phyloP scores from a whole-genome alignment of 2,329 filamentous ascomycete species.

The Colletotrichum neosansevieriae region DNA sequence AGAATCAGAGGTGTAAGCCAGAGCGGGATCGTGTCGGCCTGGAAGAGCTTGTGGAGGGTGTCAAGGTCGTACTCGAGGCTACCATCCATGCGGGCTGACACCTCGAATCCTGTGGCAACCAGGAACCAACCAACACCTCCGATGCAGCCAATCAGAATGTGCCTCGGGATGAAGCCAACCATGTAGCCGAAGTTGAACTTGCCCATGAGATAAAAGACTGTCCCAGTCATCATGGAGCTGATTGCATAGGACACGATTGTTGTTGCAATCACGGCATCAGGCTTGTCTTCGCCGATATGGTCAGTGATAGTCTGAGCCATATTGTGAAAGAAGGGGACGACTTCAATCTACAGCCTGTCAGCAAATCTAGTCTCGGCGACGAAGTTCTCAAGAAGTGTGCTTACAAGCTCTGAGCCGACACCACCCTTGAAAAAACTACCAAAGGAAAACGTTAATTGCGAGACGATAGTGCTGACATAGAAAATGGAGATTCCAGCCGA shows the following conservation, averaged over 20 bases:
- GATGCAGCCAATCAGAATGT: slow-evolving; percentile 97
- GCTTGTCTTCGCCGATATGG: slow-evolving; percentile 81
- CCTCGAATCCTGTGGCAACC: slow-evolving; percentile 90
- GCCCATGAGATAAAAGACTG: slow-evolving; percentile 93
- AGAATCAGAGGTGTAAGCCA: slow-evolving; percentile 86
- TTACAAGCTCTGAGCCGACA: slow-evolving; percentile 91
- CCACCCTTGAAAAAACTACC: slow-evolving; percentile 92
- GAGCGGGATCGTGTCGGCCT: slow-evolving; percentile 79
- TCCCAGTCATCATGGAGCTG: slow-evolving; percentile 90
- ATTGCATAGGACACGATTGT: slow-evolving; percentile 92
- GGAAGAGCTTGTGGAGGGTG: slow-evolving; percentile 81
- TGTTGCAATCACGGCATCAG: slow-evolving; percentile 90
- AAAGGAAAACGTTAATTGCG: slow-evolving; percentile 88
- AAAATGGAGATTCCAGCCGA: slow-evolving; percentile 98
- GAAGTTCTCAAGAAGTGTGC: slow-evolving; percentile 43
- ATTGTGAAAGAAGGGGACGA: slow-evolving; percentile 98
- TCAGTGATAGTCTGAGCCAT: slow-evolving; percentile 92
- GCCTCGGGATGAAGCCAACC: slow-evolving; percentile 95
- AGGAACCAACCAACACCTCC: slow-evolving; percentile 97
- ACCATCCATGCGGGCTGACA: slow-evolving; percentile 88
- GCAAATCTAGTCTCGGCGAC: slow-evolving; percentile 19
- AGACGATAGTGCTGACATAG: slow-evolving; percentile 96
- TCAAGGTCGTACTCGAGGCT: slow-evolving; percentile 84
- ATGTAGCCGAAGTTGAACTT: slow-evolving; percentile 89
- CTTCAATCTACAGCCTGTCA: slow-evolving; percentile 76